A percentile compares a stretch with the other conserved stretches of the same genome.
Evolutionary conservation across 1,139 yeast genomes (phyloP).

Genomic region (Blastobotrys apis): DNA sequence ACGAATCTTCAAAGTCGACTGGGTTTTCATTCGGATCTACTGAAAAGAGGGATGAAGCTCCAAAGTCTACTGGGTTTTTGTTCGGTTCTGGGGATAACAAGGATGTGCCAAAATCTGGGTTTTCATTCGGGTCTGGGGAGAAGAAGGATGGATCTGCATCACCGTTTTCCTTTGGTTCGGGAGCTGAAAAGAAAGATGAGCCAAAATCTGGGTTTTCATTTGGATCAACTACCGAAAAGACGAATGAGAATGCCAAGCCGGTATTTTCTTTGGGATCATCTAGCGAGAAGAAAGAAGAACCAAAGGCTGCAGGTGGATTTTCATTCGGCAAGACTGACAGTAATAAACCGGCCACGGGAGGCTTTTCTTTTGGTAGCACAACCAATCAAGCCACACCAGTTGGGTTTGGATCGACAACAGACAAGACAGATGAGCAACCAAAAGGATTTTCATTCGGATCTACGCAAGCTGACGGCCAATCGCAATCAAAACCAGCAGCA

Average conservation of each 20-base stretch:
- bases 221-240: conserved; percentile 24
- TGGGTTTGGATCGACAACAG: too few relatives aligned
- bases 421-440: too few relatives aligned
- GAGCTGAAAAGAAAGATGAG: not conserved
- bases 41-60: conserved; percentile 19
- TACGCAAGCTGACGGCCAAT: too few relatives aligned
- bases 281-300: not conserved
- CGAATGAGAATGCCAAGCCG: conserved; percentile 11
- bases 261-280: conserved; percentile 14
- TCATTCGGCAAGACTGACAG: conserved; percentile 12
- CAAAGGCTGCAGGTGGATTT: conserved; percentile 1
- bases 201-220: not conserved
- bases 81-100: conserved; percentile 26
- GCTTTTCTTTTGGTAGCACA: conserved; percentile 8
- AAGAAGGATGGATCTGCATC: conserved; percentile 23
- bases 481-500: not conserved
- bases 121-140: conserved; percentile 8
- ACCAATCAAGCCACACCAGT: conserved; percentile 7
- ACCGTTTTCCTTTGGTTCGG: conserved; percentile 1
- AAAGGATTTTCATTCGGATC: too few relatives aligned
- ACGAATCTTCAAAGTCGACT: conserved; percentile 24
- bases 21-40: conserved; percentile 31
- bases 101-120: conserved; percentile 6
- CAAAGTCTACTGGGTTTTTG: conserved; percentile 18
- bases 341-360: not conserved